Conservation (phyloP, 495 filamentous ascomycete species). For the Articulospora tetracladia region DNA sequence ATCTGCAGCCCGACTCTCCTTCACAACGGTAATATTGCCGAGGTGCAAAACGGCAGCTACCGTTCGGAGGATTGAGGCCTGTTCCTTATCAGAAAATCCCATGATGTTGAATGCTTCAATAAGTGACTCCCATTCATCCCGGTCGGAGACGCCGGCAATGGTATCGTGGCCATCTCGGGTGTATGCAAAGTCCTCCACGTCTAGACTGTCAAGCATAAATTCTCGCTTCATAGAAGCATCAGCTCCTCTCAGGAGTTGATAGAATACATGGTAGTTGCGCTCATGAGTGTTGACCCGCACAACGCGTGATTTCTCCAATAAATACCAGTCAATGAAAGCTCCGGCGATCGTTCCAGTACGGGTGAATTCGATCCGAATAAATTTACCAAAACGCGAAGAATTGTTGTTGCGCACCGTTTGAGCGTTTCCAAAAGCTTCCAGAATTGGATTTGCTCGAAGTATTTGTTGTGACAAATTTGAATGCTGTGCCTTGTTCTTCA, state of each 20-base stretch:
- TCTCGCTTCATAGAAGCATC: constrained; percentile 66
- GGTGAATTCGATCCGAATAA: constrained; percentile 96
- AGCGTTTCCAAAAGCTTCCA: constrained; percentile 97
- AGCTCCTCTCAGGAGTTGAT: constrained; percentile 87
- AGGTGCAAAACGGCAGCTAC: constrained; percentile 90
- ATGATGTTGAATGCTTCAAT: constrained; percentile 94
- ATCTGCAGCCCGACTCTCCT: constrained; percentile 85
- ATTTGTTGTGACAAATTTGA: constrained; percentile 97
- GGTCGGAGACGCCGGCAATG: constrained; percentile 87
- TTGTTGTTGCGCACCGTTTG: constrained; percentile 99
- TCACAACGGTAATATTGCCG: constrained; percentile 84
- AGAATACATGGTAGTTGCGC: constrained; percentile 97
- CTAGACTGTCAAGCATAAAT: constrained; percentile 66
- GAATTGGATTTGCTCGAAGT: constrained; percentile 91
- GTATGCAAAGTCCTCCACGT: constrained; percentile 86
- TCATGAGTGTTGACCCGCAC: constrained; percentile 82
- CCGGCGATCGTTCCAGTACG: constrained; percentile 88
- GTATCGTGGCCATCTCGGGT: constrained; percentile 85
- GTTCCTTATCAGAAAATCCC: constrained; percentile 87
- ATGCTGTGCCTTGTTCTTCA: constrained; percentile 59
- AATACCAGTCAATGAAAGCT: constrained; percentile 97
- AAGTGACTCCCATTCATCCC: constrained; percentile 82
- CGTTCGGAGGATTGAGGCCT: constrained; percentile 76
- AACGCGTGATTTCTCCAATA: constrained; percentile 94
- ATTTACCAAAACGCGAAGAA: constrained; percentile 97